Base-by-base conservation (phyloP, 2,329 filamentous ascomycete species). In the Xylariaceae sp. region DNA sequence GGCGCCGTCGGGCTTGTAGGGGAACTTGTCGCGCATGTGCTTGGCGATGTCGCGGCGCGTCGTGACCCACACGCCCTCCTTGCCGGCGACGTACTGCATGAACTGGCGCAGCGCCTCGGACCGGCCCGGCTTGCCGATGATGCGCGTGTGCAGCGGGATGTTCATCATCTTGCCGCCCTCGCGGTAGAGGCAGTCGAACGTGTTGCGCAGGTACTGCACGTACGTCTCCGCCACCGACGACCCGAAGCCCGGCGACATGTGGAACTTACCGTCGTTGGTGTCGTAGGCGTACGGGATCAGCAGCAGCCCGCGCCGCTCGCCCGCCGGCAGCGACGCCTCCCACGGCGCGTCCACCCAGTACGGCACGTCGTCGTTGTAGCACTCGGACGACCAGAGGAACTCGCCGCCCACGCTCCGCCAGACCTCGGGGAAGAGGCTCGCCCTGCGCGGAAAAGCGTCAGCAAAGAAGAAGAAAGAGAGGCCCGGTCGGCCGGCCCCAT, bases 81-180 rank as follows among this genome's bases (percentile, higher is more conserved):
- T 62, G 36, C 55, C 49, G 3, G 48, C 44, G 24, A 62, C 43
- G 33, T 62, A 63, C 41, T 52, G 37, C 51, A 60, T 58, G 41
- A 63, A 63, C 25, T 55, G 60, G n/a, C 58, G 35, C 25, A 63
- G 39, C 1, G 56, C 58, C 38, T 63, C 58, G 5, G 52, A 56
- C 15, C 60, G 39, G 0, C 60, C 60, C 4, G 61, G 53, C 36
- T 63, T 63, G 3, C 61, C 61, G 1, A 58, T 56, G 29, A 64
- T 63, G 6, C 61, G 50, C 9, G 49, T 54, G 38, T 64, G 61
- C 34, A 64, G 39, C 4, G 58, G 58, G 17, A 64, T 61, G 31
- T 57, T 63, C 60, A 63, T 63, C 52, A 63, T 56, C 45, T 59
- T 63, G 5, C 58, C 60, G 5, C 59, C 59, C 37, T 63, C 60